phyloP scores from a whole-genome alignment of 805 yeast genomes.

The Hanseniaspora clermontiae region DNA sequence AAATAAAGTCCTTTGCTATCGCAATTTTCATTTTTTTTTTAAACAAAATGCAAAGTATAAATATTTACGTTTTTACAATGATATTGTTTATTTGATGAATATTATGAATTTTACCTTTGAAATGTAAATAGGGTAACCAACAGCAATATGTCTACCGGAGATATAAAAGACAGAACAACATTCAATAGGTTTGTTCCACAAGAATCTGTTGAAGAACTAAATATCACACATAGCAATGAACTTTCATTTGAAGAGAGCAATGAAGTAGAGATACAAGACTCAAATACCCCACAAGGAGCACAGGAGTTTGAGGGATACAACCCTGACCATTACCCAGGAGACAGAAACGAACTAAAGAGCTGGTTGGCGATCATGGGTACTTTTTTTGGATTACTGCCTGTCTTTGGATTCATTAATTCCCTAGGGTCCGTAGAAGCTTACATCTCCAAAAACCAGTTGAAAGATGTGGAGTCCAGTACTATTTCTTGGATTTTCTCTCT shows the following conservation, averaged over 20 bases:
- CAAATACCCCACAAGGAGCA: not conserved
- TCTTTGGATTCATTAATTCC: constrained; percentile 48
- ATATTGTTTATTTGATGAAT: too few relatives aligned
- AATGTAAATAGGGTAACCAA: too few relatives aligned
- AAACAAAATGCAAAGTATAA: too few relatives aligned
- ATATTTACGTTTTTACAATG: too few relatives aligned
- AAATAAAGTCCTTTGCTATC: too few relatives aligned
- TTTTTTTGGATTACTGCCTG: constrained; percentile 45
- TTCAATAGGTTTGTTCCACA: constrained; percentile 1
- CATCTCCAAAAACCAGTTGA: constrained; percentile 42
- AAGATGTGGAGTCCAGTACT: constrained; percentile 35
- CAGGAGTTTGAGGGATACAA: constrained; percentile 2
- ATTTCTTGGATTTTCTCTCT: constrained; percentile 60
- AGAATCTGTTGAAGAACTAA: not conserved
- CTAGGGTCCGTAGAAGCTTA: constrained; percentile 59
- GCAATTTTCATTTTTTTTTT: too few relatives aligned
- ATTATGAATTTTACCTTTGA: too few relatives aligned
- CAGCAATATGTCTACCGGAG: not conserved
- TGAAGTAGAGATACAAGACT: not conserved
- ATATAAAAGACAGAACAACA: not conserved
- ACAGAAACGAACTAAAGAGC: constrained; percentile 6
- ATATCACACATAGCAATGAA: not conserved
- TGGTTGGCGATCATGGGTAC: constrained; percentile 42
- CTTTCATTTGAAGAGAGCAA: not conserved
- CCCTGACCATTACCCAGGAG: constrained; percentile 11